Evolutionary conservation across 768 basidiomycete species (phyloP).

Genomic region (Thelephora ganbajun): DNA sequence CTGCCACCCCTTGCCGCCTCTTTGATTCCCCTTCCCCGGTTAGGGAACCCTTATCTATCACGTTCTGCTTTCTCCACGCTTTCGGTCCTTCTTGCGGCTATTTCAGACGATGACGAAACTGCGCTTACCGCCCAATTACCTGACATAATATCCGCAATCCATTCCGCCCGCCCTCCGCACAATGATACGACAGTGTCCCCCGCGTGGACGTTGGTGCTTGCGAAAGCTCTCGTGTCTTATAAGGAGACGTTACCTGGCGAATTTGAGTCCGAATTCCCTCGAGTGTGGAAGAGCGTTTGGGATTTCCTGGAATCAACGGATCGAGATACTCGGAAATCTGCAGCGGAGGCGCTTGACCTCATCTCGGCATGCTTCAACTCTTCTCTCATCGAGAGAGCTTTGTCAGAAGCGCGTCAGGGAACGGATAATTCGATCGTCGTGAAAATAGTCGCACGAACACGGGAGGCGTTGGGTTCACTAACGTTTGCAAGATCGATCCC

Average conservation of each 20-base stretch:
- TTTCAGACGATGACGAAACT: conserved; percentile 35
- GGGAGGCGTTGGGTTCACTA: conserved; percentile 59
- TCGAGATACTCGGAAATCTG: conserved; percentile 41
- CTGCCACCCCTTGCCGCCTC: conserved; percentile 54
- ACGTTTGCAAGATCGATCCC: conserved; percentile 64
- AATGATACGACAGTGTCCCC: conserved; percentile 54
- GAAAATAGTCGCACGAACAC: conserved; percentile 47
- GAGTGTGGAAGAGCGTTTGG: conserved; percentile 68
- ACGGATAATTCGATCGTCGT: conserved; percentile 41
- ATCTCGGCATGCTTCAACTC: conserved; percentile 62
- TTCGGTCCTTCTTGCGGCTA: conserved; percentile 53
- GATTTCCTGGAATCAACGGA: conserved; percentile 64
- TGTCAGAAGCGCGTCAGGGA: conserved; percentile 26
- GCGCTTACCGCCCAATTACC: conserved; percentile 39
- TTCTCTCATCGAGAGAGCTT: conserved; percentile 39
- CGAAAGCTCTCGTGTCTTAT: conserved; percentile 57
- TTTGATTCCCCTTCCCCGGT: conserved; percentile 71
- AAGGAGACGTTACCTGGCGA: conserved; percentile 32
- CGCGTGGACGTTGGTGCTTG: conserved; percentile 70
- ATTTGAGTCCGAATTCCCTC: conserved; percentile 38
- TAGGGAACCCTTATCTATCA: conserved; percentile 82
- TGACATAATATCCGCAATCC: conserved; percentile 48
- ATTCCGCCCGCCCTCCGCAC: conserved; percentile 56
- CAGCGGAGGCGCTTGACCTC: conserved; percentile 46
- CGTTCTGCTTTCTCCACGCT: conserved; percentile 80